phyloP scores from a whole-genome alignment of 768 basidiomycete species.

The Macrolepiota albuminosa region DNA sequence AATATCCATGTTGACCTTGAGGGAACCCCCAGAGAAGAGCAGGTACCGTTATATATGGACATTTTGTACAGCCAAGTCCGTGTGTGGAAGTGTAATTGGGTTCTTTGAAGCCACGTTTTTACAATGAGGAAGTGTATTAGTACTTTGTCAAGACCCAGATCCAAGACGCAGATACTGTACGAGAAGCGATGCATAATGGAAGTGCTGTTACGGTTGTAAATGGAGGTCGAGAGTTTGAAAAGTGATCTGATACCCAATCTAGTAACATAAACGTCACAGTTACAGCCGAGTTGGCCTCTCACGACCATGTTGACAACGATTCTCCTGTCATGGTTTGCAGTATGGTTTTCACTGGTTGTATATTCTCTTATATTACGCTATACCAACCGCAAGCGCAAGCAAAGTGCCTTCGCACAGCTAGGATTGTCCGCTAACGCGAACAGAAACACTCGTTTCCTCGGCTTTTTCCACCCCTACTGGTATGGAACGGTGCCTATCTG shows the following conservation, averaged over 20 bases:
- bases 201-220: no score
- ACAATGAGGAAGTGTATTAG: no score
- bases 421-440: slow-evolving; percentile 17
- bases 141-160: no score
- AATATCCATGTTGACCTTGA: not conserved
- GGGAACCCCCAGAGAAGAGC: not conserved
- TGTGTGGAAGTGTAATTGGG: not conserved
- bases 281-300: not conserved
- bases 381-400: slow-evolving; percentile 6
- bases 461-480: slow-evolving; percentile 98
- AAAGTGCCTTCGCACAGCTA: slow-evolving; percentile 14
- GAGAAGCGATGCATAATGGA: no score
- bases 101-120: no score
- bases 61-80: not conserved
- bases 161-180: no score
- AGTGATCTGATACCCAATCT: no score
- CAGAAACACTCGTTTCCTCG: slow-evolving; percentile 43
- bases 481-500: slow-evolving; percentile 29
- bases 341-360: slow-evolving; percentile 10
- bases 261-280: not conserved
- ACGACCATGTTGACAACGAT: not conserved
- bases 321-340: not conserved
- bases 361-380: slow-evolving; percentile 9
- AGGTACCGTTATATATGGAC: not conserved
- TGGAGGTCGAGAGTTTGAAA: no score